These are phyloP conservation scores for Tranzscheliella williamsii DNA, from an alignment of 1,284 basidiomycete species.

Conservation along the genomic window DNA sequence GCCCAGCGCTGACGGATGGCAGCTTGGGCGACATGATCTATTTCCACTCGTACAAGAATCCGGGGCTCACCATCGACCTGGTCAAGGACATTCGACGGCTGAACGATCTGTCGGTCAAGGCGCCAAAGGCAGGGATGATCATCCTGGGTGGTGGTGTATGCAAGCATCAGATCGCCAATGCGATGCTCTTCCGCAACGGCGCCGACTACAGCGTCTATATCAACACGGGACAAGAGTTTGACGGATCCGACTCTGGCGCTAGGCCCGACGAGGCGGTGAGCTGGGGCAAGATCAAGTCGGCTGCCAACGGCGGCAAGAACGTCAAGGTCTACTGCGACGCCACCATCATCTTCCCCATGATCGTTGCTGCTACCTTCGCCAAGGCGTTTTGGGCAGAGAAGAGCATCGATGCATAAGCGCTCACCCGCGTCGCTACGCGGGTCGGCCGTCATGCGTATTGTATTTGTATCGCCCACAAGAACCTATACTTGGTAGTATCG, in stretches of 20 bases:
- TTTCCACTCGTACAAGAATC: slow-evolving; percentile 80
- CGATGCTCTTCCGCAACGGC: slow-evolving; percentile 97
- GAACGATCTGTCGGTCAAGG: slow-evolving; percentile 85
- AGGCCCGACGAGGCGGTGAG: slow-evolving; percentile 96
- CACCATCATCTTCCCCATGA: slow-evolving; percentile 83
- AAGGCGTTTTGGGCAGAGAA: slow-evolving; percentile 29
- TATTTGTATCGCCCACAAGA: no score
- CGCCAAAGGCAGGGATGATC: slow-evolving; percentile 96
- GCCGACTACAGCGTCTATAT: slow-evolving; percentile 98
- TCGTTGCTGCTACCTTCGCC: slow-evolving; percentile 83
- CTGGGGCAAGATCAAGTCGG: slow-evolving; percentile 96
- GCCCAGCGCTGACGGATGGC: slow-evolving; percentile 95
- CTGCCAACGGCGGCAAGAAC: slow-evolving; percentile 71
- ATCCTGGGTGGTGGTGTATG: slow-evolving; percentile 97
- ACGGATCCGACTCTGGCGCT: slow-evolving; percentile 96
- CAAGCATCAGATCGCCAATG: slow-evolving; percentile 99
- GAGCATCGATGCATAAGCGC: no score
- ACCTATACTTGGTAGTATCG: no score
- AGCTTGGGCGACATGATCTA: slow-evolving; percentile 99
- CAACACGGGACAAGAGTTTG: slow-evolving; percentile 98
- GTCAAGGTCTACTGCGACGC: slow-evolving; percentile 83
- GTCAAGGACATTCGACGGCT: slow-evolving; percentile 89
- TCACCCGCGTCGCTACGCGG: no score
- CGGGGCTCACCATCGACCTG: slow-evolving; percentile 87
- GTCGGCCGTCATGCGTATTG: no score